These are phyloP conservation scores for Acanthamoeba castellanii DNA, from an alignment of 208 protist genomes.

Conservation along the genomic window DNA sequence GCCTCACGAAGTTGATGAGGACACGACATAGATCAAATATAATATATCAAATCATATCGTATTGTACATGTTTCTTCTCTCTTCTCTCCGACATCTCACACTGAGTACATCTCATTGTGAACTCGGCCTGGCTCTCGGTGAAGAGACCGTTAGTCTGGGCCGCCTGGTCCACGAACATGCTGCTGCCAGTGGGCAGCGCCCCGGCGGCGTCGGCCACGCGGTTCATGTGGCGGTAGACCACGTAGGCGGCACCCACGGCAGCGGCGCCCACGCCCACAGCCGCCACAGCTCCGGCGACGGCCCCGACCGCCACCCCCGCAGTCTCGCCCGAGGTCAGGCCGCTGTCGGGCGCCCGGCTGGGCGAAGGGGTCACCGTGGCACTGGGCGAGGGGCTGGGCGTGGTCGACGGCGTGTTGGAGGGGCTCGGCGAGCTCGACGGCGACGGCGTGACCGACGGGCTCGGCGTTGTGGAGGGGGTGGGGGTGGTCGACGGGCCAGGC, in stretches of 20 bases:
- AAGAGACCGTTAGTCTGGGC: not conserved
- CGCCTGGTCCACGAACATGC: not conserved
- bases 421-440: too few species aligned
- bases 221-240: not conserved
- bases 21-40: too few species aligned
- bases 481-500: not conserved
- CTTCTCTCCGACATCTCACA: not conserved
- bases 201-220: not conserved
- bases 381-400: not conserved
- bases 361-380: not conserved
- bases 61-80: too few species aligned
- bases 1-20: too few species aligned
- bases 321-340: not conserved
- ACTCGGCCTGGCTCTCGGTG: not conserved
- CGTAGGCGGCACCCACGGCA: not conserved
- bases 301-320: not conserved
- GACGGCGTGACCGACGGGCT: too few species aligned
- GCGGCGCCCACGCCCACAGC: not conserved
- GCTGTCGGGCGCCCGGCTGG: not conserved
- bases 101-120: not conserved
- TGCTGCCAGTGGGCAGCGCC: not conserved
- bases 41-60: too few species aligned
- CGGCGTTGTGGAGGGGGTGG: too few species aligned
- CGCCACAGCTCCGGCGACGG: not conserved
- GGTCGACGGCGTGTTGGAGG: too few species aligned